Percentiles rank a stretch among this genome's conserved stretches.
phyloP scores from a whole-genome alignment of 2,329 filamentous ascomycete genomes.

The Colletotrichum sublineola region DNA sequence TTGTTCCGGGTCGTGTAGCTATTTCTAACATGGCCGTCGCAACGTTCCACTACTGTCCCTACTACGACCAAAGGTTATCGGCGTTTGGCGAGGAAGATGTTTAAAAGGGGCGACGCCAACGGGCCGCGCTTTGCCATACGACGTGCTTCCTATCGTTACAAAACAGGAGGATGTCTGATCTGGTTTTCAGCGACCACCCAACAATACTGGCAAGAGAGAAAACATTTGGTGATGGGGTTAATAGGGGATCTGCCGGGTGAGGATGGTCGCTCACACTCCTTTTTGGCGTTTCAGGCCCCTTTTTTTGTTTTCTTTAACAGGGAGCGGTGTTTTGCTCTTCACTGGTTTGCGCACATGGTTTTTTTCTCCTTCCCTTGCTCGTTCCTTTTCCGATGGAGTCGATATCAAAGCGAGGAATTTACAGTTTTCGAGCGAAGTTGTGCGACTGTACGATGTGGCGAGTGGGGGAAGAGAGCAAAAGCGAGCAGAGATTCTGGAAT shows the following conservation, averaged over 20 bases:
- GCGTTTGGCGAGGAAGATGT: constrained; percentile 18
- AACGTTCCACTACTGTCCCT: constrained; percentile 22
- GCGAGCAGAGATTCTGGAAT: constrained; percentile 32
- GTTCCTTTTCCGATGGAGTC: constrained; percentile 8
- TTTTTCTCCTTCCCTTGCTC: constrained; percentile 15
- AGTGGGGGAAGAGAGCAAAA: constrained; percentile 25
- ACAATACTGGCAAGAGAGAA: constrained; percentile 31
- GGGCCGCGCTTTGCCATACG: background rate
- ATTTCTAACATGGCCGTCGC: background rate
- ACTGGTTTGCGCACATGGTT: constrained; percentile 16
- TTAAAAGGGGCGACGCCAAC: constrained; percentile 8
- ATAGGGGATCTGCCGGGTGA: constrained; percentile 36
- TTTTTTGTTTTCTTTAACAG: constrained; percentile 9
- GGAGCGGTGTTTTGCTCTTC: constrained; percentile 40
- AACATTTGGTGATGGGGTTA: constrained; percentile 16
- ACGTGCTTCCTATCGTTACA: constrained; percentile 4
- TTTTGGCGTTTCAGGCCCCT: constrained; percentile 38
- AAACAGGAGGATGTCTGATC: constrained; percentile 22
- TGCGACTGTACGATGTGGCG: constrained; percentile 41
- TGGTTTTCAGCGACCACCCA: constrained; percentile 28
- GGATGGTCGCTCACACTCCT: constrained; percentile 41
- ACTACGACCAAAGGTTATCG: constrained; percentile 6
- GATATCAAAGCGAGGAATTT: constrained; percentile 20
- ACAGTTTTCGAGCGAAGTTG: constrained; percentile 32
- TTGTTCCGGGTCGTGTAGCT: background rate